phyloP scores from a whole-genome alignment of 352 stramenopile genomes.

The Phytopythium helicoides region DNA sequence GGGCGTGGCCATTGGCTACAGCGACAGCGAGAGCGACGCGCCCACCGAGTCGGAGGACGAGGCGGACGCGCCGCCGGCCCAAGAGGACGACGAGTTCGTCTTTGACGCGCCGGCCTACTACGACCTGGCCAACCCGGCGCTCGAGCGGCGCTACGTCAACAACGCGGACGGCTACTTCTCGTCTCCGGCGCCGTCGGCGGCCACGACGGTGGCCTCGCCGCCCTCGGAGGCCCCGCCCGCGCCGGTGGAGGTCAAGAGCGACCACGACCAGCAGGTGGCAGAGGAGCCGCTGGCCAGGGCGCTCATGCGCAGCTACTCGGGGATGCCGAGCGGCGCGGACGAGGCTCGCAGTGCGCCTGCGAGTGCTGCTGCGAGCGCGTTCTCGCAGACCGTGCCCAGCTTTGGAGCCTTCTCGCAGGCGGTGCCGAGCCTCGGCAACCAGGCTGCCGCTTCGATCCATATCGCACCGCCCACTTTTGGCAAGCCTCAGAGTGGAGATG shows the following conservation, averaged over 20 bases:
- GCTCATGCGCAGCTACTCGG: background rate
- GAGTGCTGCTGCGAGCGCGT: background rate
- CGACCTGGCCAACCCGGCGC: constrained; percentile 70
- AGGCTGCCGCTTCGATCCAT: no score
- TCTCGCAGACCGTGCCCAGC: background rate
- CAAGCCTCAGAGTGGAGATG: background rate
- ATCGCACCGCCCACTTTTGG: background rate
- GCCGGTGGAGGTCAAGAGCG: constrained; percentile 8
- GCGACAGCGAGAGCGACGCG: constrained; percentile 7
- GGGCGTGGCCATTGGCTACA: constrained; percentile 1
- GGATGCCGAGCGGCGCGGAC: background rate
- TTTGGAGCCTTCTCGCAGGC: background rate
- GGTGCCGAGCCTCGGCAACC: background rate
- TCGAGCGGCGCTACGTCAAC: constrained; percentile 78
- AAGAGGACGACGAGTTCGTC: constrained; percentile 59
- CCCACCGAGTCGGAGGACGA: constrained; percentile 26
- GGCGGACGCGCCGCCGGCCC: constrained; percentile 19
- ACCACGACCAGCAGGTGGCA: background rate
- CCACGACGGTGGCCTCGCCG: constrained; percentile 11
- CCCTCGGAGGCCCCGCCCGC: constrained; percentile 3
- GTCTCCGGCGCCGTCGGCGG: constrained; percentile 15
- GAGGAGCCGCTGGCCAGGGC: background rate
- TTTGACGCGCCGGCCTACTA: constrained; percentile 85
- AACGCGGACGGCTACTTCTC: constrained; percentile 86
- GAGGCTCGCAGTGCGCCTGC: background rate